phyloP scores from a whole-genome alignment of 257 asterid genomes.

The Scutellaria barbata region DNA sequence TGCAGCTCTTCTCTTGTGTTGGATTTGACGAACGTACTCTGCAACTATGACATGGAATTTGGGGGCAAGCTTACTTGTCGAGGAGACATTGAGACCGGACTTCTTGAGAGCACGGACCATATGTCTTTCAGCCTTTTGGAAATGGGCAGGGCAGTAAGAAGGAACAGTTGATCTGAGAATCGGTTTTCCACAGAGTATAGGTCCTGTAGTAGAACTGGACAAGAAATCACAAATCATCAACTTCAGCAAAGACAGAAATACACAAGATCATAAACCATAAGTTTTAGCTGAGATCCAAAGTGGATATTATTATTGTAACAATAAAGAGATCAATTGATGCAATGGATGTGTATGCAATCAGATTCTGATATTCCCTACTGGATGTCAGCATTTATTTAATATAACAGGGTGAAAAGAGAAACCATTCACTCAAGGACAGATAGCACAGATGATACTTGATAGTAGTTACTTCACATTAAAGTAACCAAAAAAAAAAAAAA shows the following conservation, averaged over 20 bases:
- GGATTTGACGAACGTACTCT: slow-evolving; percentile 73
- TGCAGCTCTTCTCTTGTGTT: slow-evolving; percentile 72
- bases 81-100: slow-evolving; percentile 69
- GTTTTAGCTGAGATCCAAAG: slow-evolving; percentile 16
- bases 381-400: slow-evolving; percentile 10
- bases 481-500: background rate
- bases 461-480: slow-evolving; percentile 15
- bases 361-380: slow-evolving; percentile 22
- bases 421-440: background rate
- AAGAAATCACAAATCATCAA: slow-evolving; percentile 14
- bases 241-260: slow-evolving; percentile 6
- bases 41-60: slow-evolving; percentile 72
- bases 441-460: slow-evolving; percentile 18
- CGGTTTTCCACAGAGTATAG: slow-evolving; percentile 88
- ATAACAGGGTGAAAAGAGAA: slow-evolving; percentile 17
- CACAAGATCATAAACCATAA: slow-evolving; percentile 21
- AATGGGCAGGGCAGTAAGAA: slow-evolving; percentile 74
- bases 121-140: slow-evolving; percentile 78
- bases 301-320: background rate
- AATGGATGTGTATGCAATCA: slow-evolving; percentile 14
- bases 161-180: slow-evolving; percentile 80
- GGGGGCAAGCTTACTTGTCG: slow-evolving; percentile 81
- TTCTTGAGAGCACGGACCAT: slow-evolving; percentile 84
- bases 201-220: slow-evolving; percentile 82
- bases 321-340: slow-evolving; percentile 1